Evolutionary conservation across 805 yeast species (phyloP), one percentile per base, ranked within the genome.

Genomic region (Monosporozyma servazzii): DNA sequence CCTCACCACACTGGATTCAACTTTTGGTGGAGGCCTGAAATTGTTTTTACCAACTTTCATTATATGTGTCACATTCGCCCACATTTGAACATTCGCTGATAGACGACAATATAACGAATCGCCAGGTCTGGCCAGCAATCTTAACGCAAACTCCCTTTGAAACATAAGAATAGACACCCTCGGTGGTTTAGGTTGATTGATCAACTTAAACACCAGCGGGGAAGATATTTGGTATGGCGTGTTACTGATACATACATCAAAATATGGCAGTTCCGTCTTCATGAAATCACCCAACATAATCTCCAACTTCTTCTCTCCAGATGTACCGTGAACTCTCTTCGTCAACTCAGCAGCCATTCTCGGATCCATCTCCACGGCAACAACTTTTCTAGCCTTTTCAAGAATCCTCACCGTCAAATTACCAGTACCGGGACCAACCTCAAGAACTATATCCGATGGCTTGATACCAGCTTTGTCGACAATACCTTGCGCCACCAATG

Each of bases 401-500:
- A 93, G 70, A 37, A 93, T 93, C 55, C 95, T 77, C 37, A 91
- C 95, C 0, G 99, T 93, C 71, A 93, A 76, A 63, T 93, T 93
- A 73, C 99, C 99, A 0, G 99, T 93, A 80, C 99, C 99, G 2
- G 99, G 99, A 62, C 99, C 99, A 49, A 93, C 96, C 73, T 93
- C 99, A 42, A 93, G 74, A 1, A 93, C 98, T 7, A 82, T 81
- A 65, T 93, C 99, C 30, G 95, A 84, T 2, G 98, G 97, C 61
- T 82, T 85, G 51, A 93, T 85, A 39, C 81, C 85, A 1, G 99
- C 98, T 64, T 91, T 91, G 67, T 93, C 98, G 17, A 93, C 99
- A 67, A 93, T 93, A 15, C 97, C 98, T 67, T 93, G 98, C 5
- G 99, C 98, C 29, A 93, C 93, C 50, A 90, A 75, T 1, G 99